phyloP scores from a whole-genome alignment of 306 rosid genomes.

The Cercis canadensis region DNA sequence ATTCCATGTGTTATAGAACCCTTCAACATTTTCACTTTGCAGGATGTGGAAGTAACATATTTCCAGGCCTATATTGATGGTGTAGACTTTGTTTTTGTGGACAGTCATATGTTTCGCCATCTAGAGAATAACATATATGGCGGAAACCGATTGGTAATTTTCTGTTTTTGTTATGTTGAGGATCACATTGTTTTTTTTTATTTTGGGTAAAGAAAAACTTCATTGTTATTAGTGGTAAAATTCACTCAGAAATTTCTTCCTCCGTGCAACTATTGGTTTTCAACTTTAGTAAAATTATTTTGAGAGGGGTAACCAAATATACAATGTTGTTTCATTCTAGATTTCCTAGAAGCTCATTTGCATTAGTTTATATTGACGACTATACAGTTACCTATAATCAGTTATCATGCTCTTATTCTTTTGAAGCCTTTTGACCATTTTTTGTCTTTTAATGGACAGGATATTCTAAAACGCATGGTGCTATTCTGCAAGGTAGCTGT shows the following conservation, averaged over 20 bases:
- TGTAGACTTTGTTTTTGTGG: constrained; percentile 87
- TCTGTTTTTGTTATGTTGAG: constrained; percentile 34
- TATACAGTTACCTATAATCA: constrained; percentile 21
- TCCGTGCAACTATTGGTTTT: constrained; percentile 19
- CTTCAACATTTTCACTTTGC: constrained; percentile 41
- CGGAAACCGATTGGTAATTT: constrained; percentile 80
- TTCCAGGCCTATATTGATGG: constrained; percentile 85
- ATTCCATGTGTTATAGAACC: constrained; percentile 31
- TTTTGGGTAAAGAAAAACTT: too few relatives aligned
- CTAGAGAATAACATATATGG: constrained; percentile 63
- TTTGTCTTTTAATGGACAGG: constrained; percentile 66
- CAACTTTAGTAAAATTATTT: constrained; percentile 28
- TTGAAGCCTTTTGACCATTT: constrained; percentile 35
- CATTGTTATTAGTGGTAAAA: neutral
- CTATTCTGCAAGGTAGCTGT: constrained; percentile 93
- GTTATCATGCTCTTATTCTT: constrained; percentile 33
- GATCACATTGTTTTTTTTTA: neutral
- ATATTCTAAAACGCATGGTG: constrained; percentile 84
- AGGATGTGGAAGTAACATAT: constrained; percentile 82
- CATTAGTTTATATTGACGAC: constrained; percentile 4
- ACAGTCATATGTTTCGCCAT: constrained; percentile 60
- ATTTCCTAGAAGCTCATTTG: constrained; percentile 30
- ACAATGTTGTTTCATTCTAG: constrained; percentile 23
- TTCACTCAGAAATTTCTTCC: neutral
- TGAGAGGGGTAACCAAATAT: constrained; percentile 26